Conservation (phyloP, 805 yeast genomes). For the Yamadazyma scolyti region DNA sequence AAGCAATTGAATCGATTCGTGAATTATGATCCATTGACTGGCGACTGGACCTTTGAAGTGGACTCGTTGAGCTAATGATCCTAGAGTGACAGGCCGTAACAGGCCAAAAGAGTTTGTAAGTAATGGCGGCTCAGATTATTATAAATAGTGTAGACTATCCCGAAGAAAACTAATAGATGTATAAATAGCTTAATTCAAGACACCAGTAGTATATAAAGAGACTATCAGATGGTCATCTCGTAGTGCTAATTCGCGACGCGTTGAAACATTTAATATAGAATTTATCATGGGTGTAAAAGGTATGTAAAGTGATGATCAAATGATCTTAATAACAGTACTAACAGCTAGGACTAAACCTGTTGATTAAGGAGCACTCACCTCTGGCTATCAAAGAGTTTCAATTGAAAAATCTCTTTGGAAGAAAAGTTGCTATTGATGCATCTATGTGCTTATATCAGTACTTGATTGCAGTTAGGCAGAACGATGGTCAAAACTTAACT, state of each 20-base stretch:
- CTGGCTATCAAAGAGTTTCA: constrained; percentile 71
- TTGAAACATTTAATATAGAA: too few relatives aligned
- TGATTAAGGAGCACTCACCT: constrained; percentile 89
- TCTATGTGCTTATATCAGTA: constrained; percentile 97
- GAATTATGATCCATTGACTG: constrained; percentile 72
- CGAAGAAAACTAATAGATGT: too few relatives aligned
- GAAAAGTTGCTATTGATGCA: constrained; percentile 97
- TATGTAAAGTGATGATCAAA: constrained; percentile 10
- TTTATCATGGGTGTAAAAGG: constrained; percentile 27
- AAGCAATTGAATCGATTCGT: constrained; percentile 61
- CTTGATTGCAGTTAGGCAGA: constrained; percentile 92
- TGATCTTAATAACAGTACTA: too few relatives aligned
- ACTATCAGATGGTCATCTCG: too few relatives aligned
- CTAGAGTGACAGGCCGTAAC: constrained; percentile 6
- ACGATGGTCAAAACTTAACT: constrained; percentile 91
- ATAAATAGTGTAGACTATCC: too few relatives aligned
- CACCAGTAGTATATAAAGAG: too few relatives aligned
- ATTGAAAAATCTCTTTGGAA: constrained; percentile 81
- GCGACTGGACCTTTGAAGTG: constrained; percentile 64
- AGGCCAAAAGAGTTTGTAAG: not conserved
- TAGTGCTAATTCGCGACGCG: too few relatives aligned
- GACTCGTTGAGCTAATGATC: constrained; percentile 30
- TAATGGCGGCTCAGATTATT: too few relatives aligned
- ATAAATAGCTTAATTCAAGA: too few relatives aligned
- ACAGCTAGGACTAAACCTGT: constrained; percentile 68